phyloP scores from a whole-genome alignment of 805 yeast species.

The Saccharomycopsis fibuligera region DNA sequence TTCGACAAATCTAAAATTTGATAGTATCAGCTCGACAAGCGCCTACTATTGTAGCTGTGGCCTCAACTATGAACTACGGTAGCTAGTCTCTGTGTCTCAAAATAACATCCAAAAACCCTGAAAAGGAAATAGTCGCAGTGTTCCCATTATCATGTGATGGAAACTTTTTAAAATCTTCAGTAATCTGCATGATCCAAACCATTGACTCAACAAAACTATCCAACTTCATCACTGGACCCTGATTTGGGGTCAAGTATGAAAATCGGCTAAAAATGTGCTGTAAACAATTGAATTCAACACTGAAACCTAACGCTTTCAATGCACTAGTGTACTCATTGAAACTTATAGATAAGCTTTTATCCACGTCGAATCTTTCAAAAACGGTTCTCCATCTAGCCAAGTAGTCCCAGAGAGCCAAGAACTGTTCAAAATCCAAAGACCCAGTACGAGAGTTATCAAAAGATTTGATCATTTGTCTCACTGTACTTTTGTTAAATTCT shows the following conservation, averaged over 20 bases:
- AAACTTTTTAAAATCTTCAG: conserved; percentile 16
- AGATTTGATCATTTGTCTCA: conserved; percentile 14
- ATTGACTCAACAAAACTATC: conserved; percentile 17
- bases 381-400: conserved; percentile 14
- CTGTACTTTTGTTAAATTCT: conserved; percentile 11
- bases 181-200: conserved; percentile 10
- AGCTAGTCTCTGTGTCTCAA: conserved; percentile 12
- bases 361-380: conserved; percentile 14
- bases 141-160: conserved; percentile 12
- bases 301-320: conserved; percentile 11
- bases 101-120: conserved; percentile 8
- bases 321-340: conserved; percentile 12
- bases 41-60: not conserved
- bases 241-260: not conserved
- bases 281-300: conserved; percentile 4
- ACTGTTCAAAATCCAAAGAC: conserved; percentile 12
- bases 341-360: conserved; percentile 9
- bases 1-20: not conserved
- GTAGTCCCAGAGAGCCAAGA: conserved; percentile 10
- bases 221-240: conserved; percentile 14
- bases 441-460: conserved; percentile 5
- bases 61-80: not conserved
- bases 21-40: not conserved
- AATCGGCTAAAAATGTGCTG: conserved; percentile 10
- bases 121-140: conserved; percentile 7